phyloP scores from a whole-genome alignment of 495 filamentous ascomycete genomes.

The Penicillium salamii region DNA sequence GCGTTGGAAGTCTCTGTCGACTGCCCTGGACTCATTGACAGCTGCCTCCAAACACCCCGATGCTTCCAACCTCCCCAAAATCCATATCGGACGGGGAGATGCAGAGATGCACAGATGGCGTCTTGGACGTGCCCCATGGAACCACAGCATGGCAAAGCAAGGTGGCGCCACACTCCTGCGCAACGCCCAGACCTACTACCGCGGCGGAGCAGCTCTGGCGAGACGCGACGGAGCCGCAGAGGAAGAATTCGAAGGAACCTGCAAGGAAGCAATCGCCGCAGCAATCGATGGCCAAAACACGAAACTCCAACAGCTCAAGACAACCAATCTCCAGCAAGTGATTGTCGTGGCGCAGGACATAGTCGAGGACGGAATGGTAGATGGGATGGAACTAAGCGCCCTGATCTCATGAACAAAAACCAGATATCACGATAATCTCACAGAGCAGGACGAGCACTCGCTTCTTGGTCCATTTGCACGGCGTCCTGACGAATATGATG shows the following conservation, averaged over 20 bases:
- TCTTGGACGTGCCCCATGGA: constrained; percentile 48
- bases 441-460: constrained; percentile 28
- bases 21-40: constrained; percentile 48
- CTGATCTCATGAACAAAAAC: constrained; percentile 35
- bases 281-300: constrained; percentile 42
- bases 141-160: constrained; percentile 44
- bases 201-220: constrained; percentile 53
- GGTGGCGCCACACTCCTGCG: constrained; percentile 49
- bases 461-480: constrained; percentile 42
- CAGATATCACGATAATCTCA: constrained; percentile 9
- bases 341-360: constrained; percentile 44
- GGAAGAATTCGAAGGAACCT: constrained; percentile 45
- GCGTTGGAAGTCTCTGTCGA: constrained; percentile 50
- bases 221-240: constrained; percentile 38
- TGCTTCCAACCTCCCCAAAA: constrained; percentile 54
- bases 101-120: constrained; percentile 57
- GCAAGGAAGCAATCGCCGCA: constrained; percentile 44
- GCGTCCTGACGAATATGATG: constrained; percentile 42
- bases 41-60: constrained; percentile 50
- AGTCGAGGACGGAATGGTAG: constrained; percentile 48
- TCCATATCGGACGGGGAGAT: constrained; percentile 62
- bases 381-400: constrained; percentile 32
- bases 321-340: constrained; percentile 26
- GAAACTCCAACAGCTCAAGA: constrained; percentile 39
- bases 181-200: constrained; percentile 65